Evolutionary conservation across 768 basidiomycete genomes (phyloP), one percentile per base, ranked within the genome.

Genomic region (Plicaturopsis crispa): DNA sequence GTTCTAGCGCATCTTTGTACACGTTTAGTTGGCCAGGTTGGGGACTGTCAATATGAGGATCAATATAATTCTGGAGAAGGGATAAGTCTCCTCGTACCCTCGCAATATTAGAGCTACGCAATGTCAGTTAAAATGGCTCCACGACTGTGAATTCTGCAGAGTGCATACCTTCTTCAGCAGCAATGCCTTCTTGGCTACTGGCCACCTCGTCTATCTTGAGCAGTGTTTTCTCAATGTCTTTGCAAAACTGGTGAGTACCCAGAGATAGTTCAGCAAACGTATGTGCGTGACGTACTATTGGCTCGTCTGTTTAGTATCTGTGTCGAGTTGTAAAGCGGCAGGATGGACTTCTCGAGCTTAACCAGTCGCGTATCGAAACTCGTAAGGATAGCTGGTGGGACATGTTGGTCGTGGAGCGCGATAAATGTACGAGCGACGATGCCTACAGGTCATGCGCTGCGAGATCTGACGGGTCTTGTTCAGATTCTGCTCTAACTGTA

Each of bases 401-500:
- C 67, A 38, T 65, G 50, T 35, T 16, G 40, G 10, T 13, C 20
- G 33, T 18, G 28, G 44, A 26, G 35, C 31, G 33, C 18, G 41
- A 28, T 11, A 11, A 17, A 8, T 18, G 20, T 31, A 23, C 24
- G 38, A 36, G 6, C 3, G 16, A 20, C 24, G 30, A 54, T 20
- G 51, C 83, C 39, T 62, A 90, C 86, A 75, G 43, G 76, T 88
- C 87, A 91, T 90, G 36, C 84, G 70, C 50, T 84, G 82, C 1
- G 87, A 89, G 43, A 87, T 83, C 51, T 85, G 85, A 16, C 75
- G 74, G 0, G 87, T 90, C 61, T 89, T 90, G 57, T 84, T 79
- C 31, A 91, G 65, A 53, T 90, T 89, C 59, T 90, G 88, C 61
- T 91, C 85, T 7, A 91, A 71, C 87, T 87, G 32, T n/a, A 20